Evolutionary conservation across 2,329 filamentous ascomycete species (phyloP).

Genomic region (Phoma sp.): DNA sequence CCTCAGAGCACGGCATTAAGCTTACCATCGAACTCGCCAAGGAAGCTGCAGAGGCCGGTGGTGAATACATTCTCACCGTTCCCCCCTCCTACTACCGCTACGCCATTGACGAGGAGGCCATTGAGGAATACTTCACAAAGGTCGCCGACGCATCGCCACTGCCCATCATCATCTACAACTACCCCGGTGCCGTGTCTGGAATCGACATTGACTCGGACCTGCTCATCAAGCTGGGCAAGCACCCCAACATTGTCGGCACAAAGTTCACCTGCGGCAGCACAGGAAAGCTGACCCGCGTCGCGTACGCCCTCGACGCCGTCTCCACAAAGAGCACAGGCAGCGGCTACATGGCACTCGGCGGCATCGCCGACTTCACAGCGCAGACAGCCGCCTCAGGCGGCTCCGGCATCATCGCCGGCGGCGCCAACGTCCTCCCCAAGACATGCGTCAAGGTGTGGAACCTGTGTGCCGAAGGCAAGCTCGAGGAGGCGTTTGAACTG

Average conservation of each 20-base stretch:
- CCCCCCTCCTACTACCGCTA: constrained; percentile 84
- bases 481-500: constrained; percentile 74
- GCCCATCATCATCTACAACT: constrained; percentile 88
- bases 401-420: constrained; percentile 83
- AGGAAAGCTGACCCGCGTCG: constrained; percentile 85
- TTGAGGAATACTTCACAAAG: constrained; percentile 74
- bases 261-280: constrained; percentile 94
- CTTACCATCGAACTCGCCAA: constrained; percentile 79
- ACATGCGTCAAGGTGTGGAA: constrained; percentile 80
- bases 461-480: constrained; percentile 74
- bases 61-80: constrained; percentile 79
- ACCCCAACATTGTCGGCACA: constrained; percentile 84
- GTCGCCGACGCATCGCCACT: constrained; percentile 79
- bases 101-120: constrained; percentile 74
- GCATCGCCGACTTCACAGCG: constrained; percentile 85
- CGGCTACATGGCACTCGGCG: constrained; percentile 83
- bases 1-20: constrained; percentile 80
- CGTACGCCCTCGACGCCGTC: constrained; percentile 72
- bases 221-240: constrained; percentile 77
- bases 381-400: constrained; percentile 82
- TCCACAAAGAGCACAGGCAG: constrained; percentile 61
- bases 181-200: constrained; percentile 83
- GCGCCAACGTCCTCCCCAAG: constrained; percentile 86
- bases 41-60: constrained; percentile 71
- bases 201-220: constrained; percentile 91